These are phyloP conservation scores for Skeletonema tropicum DNA, from an alignment of 108 stramenopile species.

Conservation along the genomic window DNA sequence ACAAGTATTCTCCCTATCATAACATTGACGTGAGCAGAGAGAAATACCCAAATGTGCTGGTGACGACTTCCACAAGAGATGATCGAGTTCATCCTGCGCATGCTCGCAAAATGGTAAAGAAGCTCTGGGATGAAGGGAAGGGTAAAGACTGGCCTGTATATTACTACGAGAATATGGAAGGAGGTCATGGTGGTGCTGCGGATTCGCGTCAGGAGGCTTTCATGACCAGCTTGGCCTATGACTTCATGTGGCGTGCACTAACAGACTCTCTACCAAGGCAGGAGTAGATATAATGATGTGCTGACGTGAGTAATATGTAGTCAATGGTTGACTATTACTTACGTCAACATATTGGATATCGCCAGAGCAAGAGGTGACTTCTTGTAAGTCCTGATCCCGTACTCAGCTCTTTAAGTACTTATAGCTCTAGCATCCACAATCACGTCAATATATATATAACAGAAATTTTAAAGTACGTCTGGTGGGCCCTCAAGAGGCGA, in stretches of 20 bases:
- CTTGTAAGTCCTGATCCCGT: too few relatives aligned
- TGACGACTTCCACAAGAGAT: constrained; percentile 90
- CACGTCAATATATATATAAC: too few relatives aligned
- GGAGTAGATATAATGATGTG: background rate
- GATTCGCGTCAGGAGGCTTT: constrained; percentile 88
- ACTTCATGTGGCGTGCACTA: constrained; percentile 86
- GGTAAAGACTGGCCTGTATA: constrained; percentile 84
- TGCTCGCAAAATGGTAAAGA: constrained; percentile 91
- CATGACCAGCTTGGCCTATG: constrained; percentile 78
- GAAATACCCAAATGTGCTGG: constrained; percentile 77
- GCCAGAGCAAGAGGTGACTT: too few relatives aligned
- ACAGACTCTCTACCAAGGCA: constrained; percentile 37
- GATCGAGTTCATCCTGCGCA: constrained; percentile 96
- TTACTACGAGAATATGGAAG: constrained; percentile 96
- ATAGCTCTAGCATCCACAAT: too few relatives aligned
- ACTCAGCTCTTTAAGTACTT: too few relatives aligned
- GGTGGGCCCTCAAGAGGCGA: too few relatives aligned
- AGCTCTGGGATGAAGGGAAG: constrained; percentile 71
- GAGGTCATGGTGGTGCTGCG: constrained; percentile 92
- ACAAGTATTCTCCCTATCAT: constrained; percentile 92
- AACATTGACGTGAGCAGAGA: constrained; percentile 64
- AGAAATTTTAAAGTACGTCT: too few relatives aligned
- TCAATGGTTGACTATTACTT: too few relatives aligned
- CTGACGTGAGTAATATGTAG: too few relatives aligned
- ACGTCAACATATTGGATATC: too few relatives aligned